Base-by-base conservation (phyloP, 345 rosid species). In the Brassica nigra region DNA sequence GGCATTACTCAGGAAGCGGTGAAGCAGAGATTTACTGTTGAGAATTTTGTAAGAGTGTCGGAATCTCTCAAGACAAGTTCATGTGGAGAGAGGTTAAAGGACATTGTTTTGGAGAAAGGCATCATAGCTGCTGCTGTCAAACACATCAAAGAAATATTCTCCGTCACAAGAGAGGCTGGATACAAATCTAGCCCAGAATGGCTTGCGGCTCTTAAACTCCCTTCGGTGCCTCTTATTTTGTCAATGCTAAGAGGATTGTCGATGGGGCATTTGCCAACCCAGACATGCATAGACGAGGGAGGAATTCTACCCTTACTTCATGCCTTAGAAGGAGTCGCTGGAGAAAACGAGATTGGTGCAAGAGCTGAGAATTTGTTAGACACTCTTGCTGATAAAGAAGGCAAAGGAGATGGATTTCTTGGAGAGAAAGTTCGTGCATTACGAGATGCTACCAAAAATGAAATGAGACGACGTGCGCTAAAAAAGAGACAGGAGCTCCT, bases 21-120 rank as follows among this genome's bases (percentile, higher is more conserved):
- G 49, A 87, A 87, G 83, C 95, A 91, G 90, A 87, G 89, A 82
- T 87, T 86, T 78, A 87, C 96, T 0, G 86, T 95, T 28, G 98
- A 93, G 85, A 95, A 91, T 82, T 95, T 95, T 85, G 97, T 90
- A 18, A 86, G 96, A 76, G 99, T 95, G 33, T 91, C 99, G 57
- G 98, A 95, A 80, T 95, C 99, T 27, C 95, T 95, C 8, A 93
- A 90, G 86, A 93, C 99, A 64, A 95, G 99, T 84, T 95, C 96
- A 55, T 93, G 97, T 81, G 98, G 99, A 68, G 98, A 93, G 88
- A 90, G 97, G 81, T 76, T 91, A 86, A 95, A 95, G 84, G 97
- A 93, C 78, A 95, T 93, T 54, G 90, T 95, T 65, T 82, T 93
- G 55, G 97, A 90, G 88, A 90, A 89, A 82, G 97, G 97, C 70